Evolutionary conservation across 2,329 filamentous ascomycete genomes (phyloP).

Genomic region (Phialocephala subalpina): DNA sequence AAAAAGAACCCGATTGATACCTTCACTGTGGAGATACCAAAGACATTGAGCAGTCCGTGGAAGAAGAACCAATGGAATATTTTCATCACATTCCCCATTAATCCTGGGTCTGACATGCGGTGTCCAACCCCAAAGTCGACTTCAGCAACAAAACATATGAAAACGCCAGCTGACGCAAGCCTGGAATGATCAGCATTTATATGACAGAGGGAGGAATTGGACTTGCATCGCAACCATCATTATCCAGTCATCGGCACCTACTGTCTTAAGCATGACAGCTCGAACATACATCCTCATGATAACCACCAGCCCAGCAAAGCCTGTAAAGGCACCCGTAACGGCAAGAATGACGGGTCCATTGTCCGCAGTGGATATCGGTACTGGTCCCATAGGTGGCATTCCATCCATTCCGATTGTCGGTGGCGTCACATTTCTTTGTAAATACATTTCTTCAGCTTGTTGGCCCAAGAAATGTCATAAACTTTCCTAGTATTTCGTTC

Average conservation of each 20-base stretch:
- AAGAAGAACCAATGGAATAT: slow-evolving; percentile 49
- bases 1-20: slow-evolving; percentile 33
- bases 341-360: slow-evolving; percentile 48
- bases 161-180: slow-evolving; percentile 16
- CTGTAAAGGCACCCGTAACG: slow-evolving; percentile 48
- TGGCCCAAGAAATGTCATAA: slow-evolving; percentile 2
- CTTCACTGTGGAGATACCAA: slow-evolving; percentile 48
- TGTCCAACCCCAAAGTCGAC: slow-evolving; percentile 53
- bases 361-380: slow-evolving; percentile 37
- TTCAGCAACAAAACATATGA: slow-evolving; percentile 52
- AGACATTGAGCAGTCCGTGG: slow-evolving; percentile 52
- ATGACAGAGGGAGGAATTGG: neutral
- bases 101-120: slow-evolving; percentile 44
- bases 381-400: slow-evolving; percentile 4
- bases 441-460: slow-evolving; percentile 21
- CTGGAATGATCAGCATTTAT: slow-evolving; percentile 2
- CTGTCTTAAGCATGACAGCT: slow-evolving; percentile 51
- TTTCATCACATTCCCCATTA: slow-evolving; percentile 41
- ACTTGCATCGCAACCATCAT: slow-evolving; percentile 41
- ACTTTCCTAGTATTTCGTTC: slow-evolving; percentile 21
- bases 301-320: slow-evolving; percentile 46
- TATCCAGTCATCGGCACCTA: slow-evolving; percentile 55
- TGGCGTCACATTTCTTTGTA: slow-evolving; percentile 20
- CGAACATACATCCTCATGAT: slow-evolving; percentile 54
- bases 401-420: slow-evolving; percentile 3